These are phyloP conservation scores for Teratosphaeria viscida DNA, from an alignment of 2,329 filamentous ascomycete genomes.

Conservation along the genomic window DNA sequence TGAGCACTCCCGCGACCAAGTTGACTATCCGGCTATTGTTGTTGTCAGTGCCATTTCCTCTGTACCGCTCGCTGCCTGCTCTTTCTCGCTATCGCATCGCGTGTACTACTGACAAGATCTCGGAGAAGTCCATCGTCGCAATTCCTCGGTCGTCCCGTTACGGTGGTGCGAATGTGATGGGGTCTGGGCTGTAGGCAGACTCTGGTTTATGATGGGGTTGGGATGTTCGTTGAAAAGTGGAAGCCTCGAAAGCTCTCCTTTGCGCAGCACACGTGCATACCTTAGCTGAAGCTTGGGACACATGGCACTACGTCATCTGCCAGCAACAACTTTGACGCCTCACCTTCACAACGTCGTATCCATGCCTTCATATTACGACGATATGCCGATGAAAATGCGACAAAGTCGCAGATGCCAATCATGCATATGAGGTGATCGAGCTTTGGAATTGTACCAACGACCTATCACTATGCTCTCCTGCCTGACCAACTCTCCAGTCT, in stretches of 20 bases:
- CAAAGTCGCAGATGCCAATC: not conserved
- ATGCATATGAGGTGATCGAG: not conserved
- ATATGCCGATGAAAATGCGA: not conserved
- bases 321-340: not conserved
- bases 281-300: not conserved
- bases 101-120: slow-evolving; percentile 63
- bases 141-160: not conserved
- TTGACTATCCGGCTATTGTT: slow-evolving; percentile 77
- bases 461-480: no score
- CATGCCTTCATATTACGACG: no score
- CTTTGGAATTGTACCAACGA: no score
- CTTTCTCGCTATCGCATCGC: not conserved
- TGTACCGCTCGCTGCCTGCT: not conserved
- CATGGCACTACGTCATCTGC: not conserved
- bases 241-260: not conserved
- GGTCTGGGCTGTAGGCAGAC: not conserved
- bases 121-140: slow-evolving; percentile 70
- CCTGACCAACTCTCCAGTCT: no score
- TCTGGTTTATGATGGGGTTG: not conserved
- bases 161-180: not conserved
- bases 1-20: slow-evolving; percentile 74
- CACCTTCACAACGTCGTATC: not conserved
- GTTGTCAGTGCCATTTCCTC: slow-evolving; percentile 5
- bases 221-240: not conserved
- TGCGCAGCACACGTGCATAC: not conserved